Evolutionary conservation across 2,329 filamentous ascomycete species (phyloP).

Genomic region (Botryosphaeria agaves): DNA sequence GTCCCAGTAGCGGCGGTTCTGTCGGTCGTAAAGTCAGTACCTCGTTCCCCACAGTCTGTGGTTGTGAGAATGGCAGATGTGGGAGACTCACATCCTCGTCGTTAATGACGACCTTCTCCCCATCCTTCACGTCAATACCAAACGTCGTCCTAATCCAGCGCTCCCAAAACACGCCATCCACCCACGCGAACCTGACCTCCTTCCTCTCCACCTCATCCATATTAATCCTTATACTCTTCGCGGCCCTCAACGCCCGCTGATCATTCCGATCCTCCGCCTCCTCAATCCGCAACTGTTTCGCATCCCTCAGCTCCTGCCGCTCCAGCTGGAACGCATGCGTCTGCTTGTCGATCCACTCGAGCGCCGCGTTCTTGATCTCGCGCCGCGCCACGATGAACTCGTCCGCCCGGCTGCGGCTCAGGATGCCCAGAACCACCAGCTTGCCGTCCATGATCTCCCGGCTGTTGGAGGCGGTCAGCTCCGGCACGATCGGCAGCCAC

Average conservation of each 20-base stretch:
- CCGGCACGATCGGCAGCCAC: constrained; percentile 90
- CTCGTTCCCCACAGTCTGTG: constrained; percentile 3
- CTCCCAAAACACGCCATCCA: constrained; percentile 94
- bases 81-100: constrained; percentile 70
- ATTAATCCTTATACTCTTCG: constrained; percentile 81
- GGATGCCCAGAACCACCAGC: constrained; percentile 80
- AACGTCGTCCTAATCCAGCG: constrained; percentile 93
- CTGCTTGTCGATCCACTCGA: constrained; percentile 98
- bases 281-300: constrained; percentile 89
- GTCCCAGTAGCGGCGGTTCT: constrained; percentile 95
- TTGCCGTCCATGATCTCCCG: constrained; percentile 90
- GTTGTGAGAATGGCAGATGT: not conserved
- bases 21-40: constrained; percentile 1
- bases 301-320: constrained; percentile 79
- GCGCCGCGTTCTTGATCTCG: constrained; percentile 87
- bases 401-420: constrained; percentile 64
- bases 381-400: constrained; percentile 63
- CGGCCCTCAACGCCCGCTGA: constrained; percentile 66
- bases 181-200: constrained; percentile 90
- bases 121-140: constrained; percentile 65
- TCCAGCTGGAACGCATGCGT: constrained; percentile 82
- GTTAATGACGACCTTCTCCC: constrained; percentile 88
- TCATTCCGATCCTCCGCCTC: constrained; percentile 90
- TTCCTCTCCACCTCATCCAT: constrained; percentile 78
- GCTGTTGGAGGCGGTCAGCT: constrained; percentile 80